These are phyloP conservation scores for Scutellaria baicalensis DNA, from an alignment of 257 asterid species.

Conservation along the genomic window DNA sequence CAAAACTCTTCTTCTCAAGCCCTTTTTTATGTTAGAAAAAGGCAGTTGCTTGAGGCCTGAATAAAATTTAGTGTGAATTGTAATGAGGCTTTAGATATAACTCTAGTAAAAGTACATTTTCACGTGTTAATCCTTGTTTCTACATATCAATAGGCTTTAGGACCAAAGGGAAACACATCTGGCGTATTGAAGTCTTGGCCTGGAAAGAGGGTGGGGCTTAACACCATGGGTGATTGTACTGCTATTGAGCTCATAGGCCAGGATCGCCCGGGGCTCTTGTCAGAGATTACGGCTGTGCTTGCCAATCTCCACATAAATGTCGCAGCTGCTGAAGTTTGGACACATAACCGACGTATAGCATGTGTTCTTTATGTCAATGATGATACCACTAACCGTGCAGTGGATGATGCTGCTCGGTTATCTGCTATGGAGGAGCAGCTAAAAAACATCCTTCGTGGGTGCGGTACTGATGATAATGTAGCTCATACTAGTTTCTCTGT, in stretches of 20 bases:
- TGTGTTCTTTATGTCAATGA: constrained; percentile 81
- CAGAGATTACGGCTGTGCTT: constrained; percentile 81
- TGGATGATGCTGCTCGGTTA: constrained; percentile 59
- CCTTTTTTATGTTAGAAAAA: not conserved
- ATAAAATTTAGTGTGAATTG: not conserved
- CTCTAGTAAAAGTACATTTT: not conserved
- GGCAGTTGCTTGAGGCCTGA: not conserved
- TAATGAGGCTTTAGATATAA: not conserved
- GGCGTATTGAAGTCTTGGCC: constrained; percentile 56
- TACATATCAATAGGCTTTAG: constrained; percentile 51
- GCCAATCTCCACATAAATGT: constrained; percentile 80
- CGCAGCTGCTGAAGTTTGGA: constrained; percentile 95
- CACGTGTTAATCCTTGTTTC: constrained; percentile 4
- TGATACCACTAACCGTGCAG: constrained; percentile 43
- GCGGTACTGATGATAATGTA: constrained; percentile 38
- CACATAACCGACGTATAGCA: constrained; percentile 85
- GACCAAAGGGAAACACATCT: constrained; percentile 71
- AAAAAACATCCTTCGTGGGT: constrained; percentile 57
- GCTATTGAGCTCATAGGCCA: constrained; percentile 81
- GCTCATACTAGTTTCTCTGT: constrained; percentile 52
- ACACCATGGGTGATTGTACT: constrained; percentile 60
- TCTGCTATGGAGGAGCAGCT: constrained; percentile 77
- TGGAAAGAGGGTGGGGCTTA: constrained; percentile 59
- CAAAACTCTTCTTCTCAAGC: not conserved
- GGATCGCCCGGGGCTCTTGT: constrained; percentile 89